Evolutionary conservation across 2,329 filamentous ascomycete genomes (phyloP).

Genomic region (Hymenoscyphus fraxineus): DNA sequence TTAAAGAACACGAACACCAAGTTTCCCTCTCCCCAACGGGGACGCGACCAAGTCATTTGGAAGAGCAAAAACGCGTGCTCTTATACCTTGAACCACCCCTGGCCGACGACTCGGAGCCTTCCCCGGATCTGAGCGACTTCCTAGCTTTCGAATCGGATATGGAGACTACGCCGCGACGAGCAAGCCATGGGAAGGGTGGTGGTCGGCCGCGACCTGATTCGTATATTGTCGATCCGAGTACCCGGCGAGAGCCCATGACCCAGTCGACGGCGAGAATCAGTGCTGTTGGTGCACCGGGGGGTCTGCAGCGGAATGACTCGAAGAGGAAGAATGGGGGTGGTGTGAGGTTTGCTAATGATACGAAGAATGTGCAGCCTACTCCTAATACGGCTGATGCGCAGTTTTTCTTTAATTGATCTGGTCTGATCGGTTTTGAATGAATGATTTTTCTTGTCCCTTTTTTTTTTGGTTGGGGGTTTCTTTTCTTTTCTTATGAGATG

Average conservation of each 20-base stretch:
- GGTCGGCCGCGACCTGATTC: constrained; percentile 8
- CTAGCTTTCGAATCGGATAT: constrained; percentile 30
- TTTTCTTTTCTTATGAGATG: too few species aligned
- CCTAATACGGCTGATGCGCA: background rate
- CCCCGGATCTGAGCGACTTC: constrained; percentile 32
- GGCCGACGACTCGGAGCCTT: constrained; percentile 30
- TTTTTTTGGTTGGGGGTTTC: too few species aligned
- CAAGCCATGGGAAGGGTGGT: constrained; percentile 16
- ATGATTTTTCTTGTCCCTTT: background rate
- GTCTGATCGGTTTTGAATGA: background rate
- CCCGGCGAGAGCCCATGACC: background rate
- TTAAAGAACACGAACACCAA: constrained; percentile 34
- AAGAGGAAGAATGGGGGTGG: constrained; percentile 4
- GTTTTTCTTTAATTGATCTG: too few species aligned
- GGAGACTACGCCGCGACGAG: constrained; percentile 28
- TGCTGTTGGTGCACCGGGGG: background rate
- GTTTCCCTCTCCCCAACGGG: constrained; percentile 25
- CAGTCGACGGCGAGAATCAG: constrained; percentile 1
- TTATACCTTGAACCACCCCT: constrained; percentile 26
- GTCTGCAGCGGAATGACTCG: background rate
- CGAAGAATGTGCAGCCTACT: background rate
- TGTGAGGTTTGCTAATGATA: background rate
- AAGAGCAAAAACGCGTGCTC: constrained; percentile 23
- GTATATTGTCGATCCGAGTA: background rate
- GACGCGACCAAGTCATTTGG: constrained; percentile 4